phyloP scores from a whole-genome alignment of 2,329 filamentous ascomycete genomes.

The Diaporthe velutina region DNA sequence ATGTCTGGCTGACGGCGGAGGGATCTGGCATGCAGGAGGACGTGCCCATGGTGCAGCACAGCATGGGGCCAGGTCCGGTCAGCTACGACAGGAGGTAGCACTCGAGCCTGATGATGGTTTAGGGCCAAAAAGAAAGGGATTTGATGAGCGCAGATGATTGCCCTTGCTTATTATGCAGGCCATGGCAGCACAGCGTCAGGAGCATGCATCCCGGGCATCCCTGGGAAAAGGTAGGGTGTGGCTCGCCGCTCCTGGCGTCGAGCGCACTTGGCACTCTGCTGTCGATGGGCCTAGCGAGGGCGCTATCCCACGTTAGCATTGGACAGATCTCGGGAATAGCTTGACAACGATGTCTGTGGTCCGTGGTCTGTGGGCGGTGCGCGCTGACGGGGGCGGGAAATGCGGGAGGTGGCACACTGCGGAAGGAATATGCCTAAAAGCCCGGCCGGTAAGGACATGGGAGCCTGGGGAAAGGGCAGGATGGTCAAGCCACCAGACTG shows the following conservation, averaged over 20 bases:
- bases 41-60: slow-evolving; percentile 10
- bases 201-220: not conserved
- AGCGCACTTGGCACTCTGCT: slow-evolving; percentile 12
- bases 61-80: slow-evolving; percentile 10
- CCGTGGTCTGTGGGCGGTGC: slow-evolving; percentile 20
- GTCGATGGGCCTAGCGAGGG: slow-evolving; percentile 32
- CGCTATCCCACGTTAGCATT: slow-evolving; percentile 33
- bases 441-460: slow-evolving; percentile 21
- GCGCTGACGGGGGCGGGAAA: slow-evolving; percentile 25
- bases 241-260: slow-evolving; percentile 22
- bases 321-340: slow-evolving; percentile 29
- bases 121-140: slow-evolving; percentile 28
- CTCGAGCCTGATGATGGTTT: slow-evolving; percentile 24
- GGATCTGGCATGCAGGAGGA: slow-evolving; percentile 31
- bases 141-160: slow-evolving; percentile 27
- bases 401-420: slow-evolving; percentile 30
- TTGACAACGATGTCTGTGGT: slow-evolving; percentile 15
- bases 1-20: slow-evolving; percentile 17
- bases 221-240: not conserved
- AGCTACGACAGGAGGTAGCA: slow-evolving; percentile 28
- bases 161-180: slow-evolving; percentile 34
- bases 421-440: slow-evolving; percentile 26
- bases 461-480: not conserved
- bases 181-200: slow-evolving; percentile 14
- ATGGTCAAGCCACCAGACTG: slow-evolving; percentile 23